Conservation (phyloP, 2,329 filamentous ascomycete genomes). For the Colletotrichum sp. region DNA sequence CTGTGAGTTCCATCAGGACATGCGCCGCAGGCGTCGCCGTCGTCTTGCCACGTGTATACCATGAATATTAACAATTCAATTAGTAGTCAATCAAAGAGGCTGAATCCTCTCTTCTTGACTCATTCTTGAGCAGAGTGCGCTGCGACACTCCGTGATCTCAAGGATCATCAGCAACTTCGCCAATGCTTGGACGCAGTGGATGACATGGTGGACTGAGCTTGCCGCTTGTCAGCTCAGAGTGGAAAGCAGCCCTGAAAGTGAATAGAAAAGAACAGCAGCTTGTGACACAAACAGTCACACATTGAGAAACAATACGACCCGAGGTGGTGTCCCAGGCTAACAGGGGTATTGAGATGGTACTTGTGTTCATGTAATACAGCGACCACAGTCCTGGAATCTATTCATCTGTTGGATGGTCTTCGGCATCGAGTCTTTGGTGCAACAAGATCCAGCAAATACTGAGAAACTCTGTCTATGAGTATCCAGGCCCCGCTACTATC, state of each 20-base stretch:
- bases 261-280: neutral
- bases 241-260: neutral
- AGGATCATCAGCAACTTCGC: neutral
- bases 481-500: neutral
- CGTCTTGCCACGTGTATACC: neutral
- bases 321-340: neutral
- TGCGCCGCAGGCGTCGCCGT: neutral
- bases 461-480: neutral
- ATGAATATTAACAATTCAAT: neutral
- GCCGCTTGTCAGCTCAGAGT: neutral
- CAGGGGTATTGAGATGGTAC: neutral
- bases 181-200: neutral
- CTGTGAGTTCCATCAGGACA: neutral
- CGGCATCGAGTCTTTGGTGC: neutral
- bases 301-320: neutral
- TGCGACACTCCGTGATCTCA: neutral
- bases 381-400: neutral
- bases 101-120: neutral
- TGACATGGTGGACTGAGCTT: neutral
- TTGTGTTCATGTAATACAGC: neutral
- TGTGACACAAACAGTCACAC: neutral
- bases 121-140: neutral
- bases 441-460: neutral
- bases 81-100: neutral
- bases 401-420: neutral